Evolutionary conservation across 306 rosid genomes (phyloP), one percentile per base, ranked within the genome.

Genomic region (Begonia peltatifolia): DNA sequence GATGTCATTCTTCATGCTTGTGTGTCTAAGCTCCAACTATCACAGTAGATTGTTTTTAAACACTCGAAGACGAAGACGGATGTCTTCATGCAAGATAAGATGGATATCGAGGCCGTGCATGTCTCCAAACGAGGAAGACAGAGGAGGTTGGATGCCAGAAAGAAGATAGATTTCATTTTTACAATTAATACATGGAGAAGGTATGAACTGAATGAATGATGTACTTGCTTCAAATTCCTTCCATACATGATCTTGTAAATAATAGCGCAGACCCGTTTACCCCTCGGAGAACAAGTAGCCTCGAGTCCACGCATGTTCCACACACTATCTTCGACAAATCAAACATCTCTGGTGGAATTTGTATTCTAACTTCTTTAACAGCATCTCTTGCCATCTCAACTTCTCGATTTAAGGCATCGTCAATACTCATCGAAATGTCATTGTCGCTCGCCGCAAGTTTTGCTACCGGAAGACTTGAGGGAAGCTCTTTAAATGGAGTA

Each of bases 201-300:
- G 8, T 9, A 30, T 30, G 8, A 30, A 30, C 38, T 30, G 3
- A 30, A 30, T 30, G 7, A 30, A 30, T 30, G 38, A n/a, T n/a
- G 8, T 30, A 30, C 38, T 6, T 0, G 8, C 38, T 30, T 1
- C 38, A 0, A 30, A 5, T 30, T 30, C 38, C 38, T 5, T 76
- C 82, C 14, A 59, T 68, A 66, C 81, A 79, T 70, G 95, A 83
- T 61, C 97, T 85, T 50, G 97, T 80, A 62, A 90, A 90, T 11
- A 90, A 50, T 53, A 90, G 94, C 4, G 97, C 97, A 10, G 95
- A 90, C 60, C 97, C 97, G 68, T 85, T 87, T 58, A 90, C 85
- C 48, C 94, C 84, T 5, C 97, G 75, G 20, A 89, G 77, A 51
- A 89, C 81, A 11, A 90, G 79, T 54, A 82, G 50, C 75, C 97